Base-by-base conservation (phyloP, 768 basidiomycete species). In the Pleurotus tuoliensis region DNA sequence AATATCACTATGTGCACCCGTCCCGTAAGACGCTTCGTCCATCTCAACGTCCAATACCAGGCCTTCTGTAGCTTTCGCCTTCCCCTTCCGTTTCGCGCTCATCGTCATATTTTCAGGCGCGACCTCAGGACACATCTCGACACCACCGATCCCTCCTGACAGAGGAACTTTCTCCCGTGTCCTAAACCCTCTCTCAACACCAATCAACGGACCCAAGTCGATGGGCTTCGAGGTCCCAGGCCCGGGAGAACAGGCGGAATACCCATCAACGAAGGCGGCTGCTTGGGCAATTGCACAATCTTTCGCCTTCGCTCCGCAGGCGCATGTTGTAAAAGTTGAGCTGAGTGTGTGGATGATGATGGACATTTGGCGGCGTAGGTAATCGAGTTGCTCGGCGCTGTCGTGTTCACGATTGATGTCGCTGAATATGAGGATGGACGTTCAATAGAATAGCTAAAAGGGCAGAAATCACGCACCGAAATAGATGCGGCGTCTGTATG, bases 311-410 rank as follows among this genome's bases (percentile, higher is more conserved):
- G 80, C 73, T 5, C 88, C 88, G 60, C 88, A 90, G 0, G 88
- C 88, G 55, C 88, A 90, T 1, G 86, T 85, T 3, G 85, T 84
- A 63, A 90, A 90, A 0, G 85, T 87, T 15, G 83, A 84, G 5
- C 82, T 75, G 52, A 90, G 77, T 5, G 86, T 77, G 55, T 89
- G 86, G 0, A 90, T 77, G 64, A 90, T 84, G 22, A 84, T 82
- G 0, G 85, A 77, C 72, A 89, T 82, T 62, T 89, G 88, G 25
- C 78, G 70, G 39, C 82, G 83, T 13, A 88, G 76, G 58, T 83
- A 81, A 16, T 73, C 65, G 20, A 82, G 61, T 52, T 82, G 76
- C 18, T 72, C 73, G 1, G 78, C 74, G 34, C 80, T 86, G 63
- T 53, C 22, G 6, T 18, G 43, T 63, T 52, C 22, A 9, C 24